Evolutionary conservation across 495 filamentous ascomycete genomes (phyloP), one percentile per base, ranked within the genome.

Genomic region (Aspergillus mulundensis): DNA sequence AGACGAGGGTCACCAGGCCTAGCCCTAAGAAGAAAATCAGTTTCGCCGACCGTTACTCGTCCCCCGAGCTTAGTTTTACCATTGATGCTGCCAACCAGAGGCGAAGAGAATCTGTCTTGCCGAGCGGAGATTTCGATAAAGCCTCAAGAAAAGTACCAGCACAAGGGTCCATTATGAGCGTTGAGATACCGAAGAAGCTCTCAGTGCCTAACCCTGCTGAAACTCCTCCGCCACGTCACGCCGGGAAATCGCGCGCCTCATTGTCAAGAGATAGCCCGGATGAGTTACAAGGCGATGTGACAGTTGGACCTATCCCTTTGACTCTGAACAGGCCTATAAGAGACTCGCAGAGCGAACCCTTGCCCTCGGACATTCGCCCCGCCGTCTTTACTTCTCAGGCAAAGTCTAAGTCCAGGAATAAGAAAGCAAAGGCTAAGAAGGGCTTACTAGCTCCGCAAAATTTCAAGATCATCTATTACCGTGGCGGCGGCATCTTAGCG

Each of bases 261-360:
- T 60, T 64, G 20, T 40, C 55, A 8, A 67, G 66, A 16, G 72
- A 76, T 36, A 78, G 76, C 46, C 61, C 72, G 2, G 77, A 80
- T 64, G 76, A 76, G 53, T 54, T 80, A 1, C 76, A 79, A 44
- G 71, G 68, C 5, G 74, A 64, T 11, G 67, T 63, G 38, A 74
- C 71, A 0, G 70, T 71, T 43, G 43, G 50, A 6, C 62, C 63
- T 38, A 23, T 61, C n/a, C 66, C 63, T 1, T 62, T 44, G 18
- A 30, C 42, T 21, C 46, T 66, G 7, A 18, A 28, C 4, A 32
- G 54, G n/a, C 5, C 39, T 23, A 54, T 54, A 18, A 20, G 16
- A 30, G 12, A 51, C 5, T 10, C 10, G 3, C n/a, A 15, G 6
- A 58, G 46, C 32, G 60, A 59, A 50, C 57, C 62, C 11, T 74